Conservation (phyloP, 139 green algal species). For the Chlorella vulgaris region DNA sequence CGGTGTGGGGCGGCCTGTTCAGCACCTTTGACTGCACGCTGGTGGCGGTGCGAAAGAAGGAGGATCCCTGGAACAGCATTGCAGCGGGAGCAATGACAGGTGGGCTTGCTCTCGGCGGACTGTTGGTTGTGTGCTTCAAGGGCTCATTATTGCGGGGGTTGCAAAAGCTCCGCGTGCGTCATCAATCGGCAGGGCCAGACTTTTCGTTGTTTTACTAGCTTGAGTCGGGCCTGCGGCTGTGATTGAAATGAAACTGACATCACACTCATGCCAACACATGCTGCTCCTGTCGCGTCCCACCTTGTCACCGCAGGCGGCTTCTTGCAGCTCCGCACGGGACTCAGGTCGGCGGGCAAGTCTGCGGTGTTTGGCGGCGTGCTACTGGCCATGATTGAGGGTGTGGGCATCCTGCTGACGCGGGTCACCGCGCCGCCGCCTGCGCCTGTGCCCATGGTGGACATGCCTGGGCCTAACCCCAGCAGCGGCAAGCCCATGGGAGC, state of each 20-base stretch:
- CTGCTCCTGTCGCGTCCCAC: not conserved
- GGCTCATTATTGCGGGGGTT: too few species aligned
- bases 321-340: constrained; percentile 88
- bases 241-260: not conserved
- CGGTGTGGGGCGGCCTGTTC: constrained; percentile 98
- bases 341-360: constrained; percentile 72
- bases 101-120: not conserved
- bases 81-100: constrained; percentile 84
- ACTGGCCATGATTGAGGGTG: constrained; percentile 96
- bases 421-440: constrained; percentile 83
- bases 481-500: constrained; percentile 27
- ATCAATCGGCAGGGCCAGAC: too few species aligned
- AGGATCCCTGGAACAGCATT: constrained; percentile 99
- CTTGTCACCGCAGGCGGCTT: constrained; percentile 72
- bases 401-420: constrained; percentile 93
- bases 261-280: not conserved
- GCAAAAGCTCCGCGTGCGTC: too few species aligned
- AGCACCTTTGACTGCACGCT: constrained; percentile 97
- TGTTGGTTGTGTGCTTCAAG: too few species aligned
- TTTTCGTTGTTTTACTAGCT: too few species aligned
- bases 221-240: too few species aligned
- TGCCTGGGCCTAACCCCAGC: constrained; percentile 40
- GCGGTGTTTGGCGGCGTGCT: constrained; percentile 94
- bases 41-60: constrained; percentile 91
- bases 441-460: constrained; percentile 57